Conservation (phyloP, 306 rosid genomes). For the Malus orientalis region DNA sequence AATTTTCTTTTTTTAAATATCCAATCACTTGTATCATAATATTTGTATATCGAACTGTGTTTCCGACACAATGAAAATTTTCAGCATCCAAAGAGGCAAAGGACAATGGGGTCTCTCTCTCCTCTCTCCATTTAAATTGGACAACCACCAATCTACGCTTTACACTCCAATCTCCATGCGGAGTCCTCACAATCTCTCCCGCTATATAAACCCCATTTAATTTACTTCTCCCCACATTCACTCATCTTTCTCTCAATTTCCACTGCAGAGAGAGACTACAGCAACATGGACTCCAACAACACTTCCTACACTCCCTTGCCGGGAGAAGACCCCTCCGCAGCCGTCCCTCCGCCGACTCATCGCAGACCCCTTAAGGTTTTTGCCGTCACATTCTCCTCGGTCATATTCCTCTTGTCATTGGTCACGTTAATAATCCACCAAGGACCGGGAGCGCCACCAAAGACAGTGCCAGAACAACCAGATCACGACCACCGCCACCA, state of each 20-base stretch:
- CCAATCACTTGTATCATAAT: too few species aligned
- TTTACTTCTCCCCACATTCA: neutral
- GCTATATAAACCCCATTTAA: slow-evolving; percentile 1
- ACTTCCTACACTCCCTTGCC: slow-evolving; percentile 34
- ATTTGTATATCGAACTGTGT: too few species aligned
- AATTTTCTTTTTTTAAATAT: too few species aligned
- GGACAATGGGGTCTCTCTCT: too few species aligned
- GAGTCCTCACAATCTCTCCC: neutral
- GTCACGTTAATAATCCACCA: slow-evolving; percentile 31
- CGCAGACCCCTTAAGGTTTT: slow-evolving; percentile 23
- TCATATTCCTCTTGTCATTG: slow-evolving; percentile 35
- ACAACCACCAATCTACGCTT: slow-evolving; percentile 25
- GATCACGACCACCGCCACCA: neutral
- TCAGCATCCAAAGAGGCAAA: too few species aligned
- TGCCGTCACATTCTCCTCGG: slow-evolving; percentile 13
- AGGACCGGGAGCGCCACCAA: neutral
- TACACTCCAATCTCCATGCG: neutral
- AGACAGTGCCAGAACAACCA: neutral
- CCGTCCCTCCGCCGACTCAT: neutral
- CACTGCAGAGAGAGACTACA: neutral
- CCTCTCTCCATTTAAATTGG: neutral
- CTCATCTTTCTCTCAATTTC: neutral
- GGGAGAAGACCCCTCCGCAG: slow-evolving; percentile 8
- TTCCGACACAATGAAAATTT: rapidly evolving
- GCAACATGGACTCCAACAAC: slow-evolving; percentile 16